Evolutionary conservation across 2,329 filamentous ascomycete genomes (phyloP), one percentile per base, ranked within the genome.

Genomic region (Diaporthe citriasiana): DNA sequence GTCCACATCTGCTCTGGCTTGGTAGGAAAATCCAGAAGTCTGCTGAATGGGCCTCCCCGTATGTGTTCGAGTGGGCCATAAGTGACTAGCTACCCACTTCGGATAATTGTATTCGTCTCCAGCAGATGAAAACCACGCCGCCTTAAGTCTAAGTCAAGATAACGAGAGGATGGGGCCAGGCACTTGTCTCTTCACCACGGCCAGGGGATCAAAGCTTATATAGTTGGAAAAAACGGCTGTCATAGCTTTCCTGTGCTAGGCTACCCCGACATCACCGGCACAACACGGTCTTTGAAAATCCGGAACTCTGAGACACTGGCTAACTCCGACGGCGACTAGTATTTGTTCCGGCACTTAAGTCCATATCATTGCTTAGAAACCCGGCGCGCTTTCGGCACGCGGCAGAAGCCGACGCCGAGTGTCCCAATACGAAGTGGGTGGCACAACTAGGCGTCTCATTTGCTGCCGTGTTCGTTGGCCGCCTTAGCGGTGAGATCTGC

Each of bases 351-450:
- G 25, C 22, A n/a, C 45, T 35, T 53, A 66, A 51, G 45, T 66
- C 63, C 47, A 68, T 27, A 3, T 17, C 19, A n/a, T 38, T 38
- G 45, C 63, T 40, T 40, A 15, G 33, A 40, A 68, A 35, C 47
- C 13, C 45, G 63, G 63, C 27, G 63, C 63, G 63, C n/a, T 68
- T 53, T 68, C 63, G 63, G 63, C 63, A 68, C 47, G 4, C 63
- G 63, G 47, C n/a, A 30, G 40, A 68, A n/a, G 45, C 63, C 63
- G 45, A 66, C 22, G n/a, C 60, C 63, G 63, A 51, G 63, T n/a
- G 63, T 66, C 30, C 60, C 45, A 40, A 47, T 38, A 53, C 63
- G 63, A 66, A 19, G 63, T 66, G 45, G 63, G 45, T 51, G 63
- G 19, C 38, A 51, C 19, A 38, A 38, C n/a, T 17, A 51, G 33